Base-by-base conservation (phyloP, 2,329 filamentous ascomycete genomes). In the Cladosporium cucumerinum region DNA sequence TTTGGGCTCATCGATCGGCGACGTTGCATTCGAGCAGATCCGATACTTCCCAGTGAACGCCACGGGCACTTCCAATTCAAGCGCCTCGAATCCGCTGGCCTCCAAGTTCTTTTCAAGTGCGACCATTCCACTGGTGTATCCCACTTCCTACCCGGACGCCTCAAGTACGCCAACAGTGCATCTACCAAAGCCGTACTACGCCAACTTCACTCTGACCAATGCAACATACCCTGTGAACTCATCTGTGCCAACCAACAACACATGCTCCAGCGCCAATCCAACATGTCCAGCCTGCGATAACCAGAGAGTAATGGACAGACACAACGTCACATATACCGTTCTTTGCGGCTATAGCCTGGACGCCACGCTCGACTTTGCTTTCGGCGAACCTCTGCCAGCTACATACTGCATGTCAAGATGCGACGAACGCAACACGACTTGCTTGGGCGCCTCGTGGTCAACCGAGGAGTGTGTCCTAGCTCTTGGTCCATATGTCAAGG, bases 251-350 rank as follows among this genome's bases (percentile, higher is more conserved):
- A 11, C 65, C 34, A 65, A 64, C 54, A 57, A 61, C 5, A 61
- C 54, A 39, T 72, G 70, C 65, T 65, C 68, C 34, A 36, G 39
- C 1, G 49, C 65, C 12, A 65, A 67, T n/a, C 63, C 67, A 25
- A 65, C 66, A 16, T 72, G 71, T 62, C 69, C 72, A n/a, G 66
- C 58, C 10, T 74, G 71, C 58, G 65, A 70, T 52, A 68, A 69
- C 18, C 43, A 54, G 3, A 54, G 61, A 5, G 55, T 70, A 28
- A 68, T 63, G 2, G 72, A 74, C 63, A 65, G 58, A 54, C 66
- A 71, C 25, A 70, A 72, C 48, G 66, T 62, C 39, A 67, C 66
- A 3, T 74, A 73, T 63, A 70, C 65, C 11, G 67, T 70, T 21
- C 43, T 68, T 5, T 74, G 72, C 57, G 63, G 64, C 30, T 51